phyloP scores from a whole-genome alignment of 1,284 basidiomycete species.

The Pisolithus thermaeus region DNA sequence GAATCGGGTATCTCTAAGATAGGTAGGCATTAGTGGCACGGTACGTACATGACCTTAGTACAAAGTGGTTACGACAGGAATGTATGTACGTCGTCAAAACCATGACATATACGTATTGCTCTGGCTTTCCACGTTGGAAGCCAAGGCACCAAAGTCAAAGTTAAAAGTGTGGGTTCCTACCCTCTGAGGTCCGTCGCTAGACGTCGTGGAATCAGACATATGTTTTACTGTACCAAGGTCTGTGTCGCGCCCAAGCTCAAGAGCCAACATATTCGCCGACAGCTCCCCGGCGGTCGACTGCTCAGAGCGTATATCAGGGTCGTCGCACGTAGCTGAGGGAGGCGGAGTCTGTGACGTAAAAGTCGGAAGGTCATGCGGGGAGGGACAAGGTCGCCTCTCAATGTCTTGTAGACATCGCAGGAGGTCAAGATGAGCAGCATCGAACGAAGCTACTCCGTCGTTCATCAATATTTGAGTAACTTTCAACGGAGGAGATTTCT shows the following conservation, averaged over 20 bases:
- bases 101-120: constrained; percentile 32
- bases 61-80: background rate
- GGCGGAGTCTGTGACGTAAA: constrained; percentile 18
- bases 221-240: constrained; percentile 20
- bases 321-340: constrained; percentile 4
- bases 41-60: background rate
- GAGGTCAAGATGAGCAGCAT: constrained; percentile 18
- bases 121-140: constrained; percentile 29
- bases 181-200: constrained; percentile 23
- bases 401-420: constrained; percentile 20
- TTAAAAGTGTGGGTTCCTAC: constrained; percentile 32
- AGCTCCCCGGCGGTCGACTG: constrained; percentile 19
- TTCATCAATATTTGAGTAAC: background rate
- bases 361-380: constrained; percentile 17
- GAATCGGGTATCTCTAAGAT: too few species aligned
- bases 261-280: constrained; percentile 27
- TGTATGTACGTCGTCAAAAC: constrained; percentile 14
- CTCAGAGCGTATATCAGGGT: constrained; percentile 16
- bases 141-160: constrained; percentile 29
- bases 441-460: constrained; percentile 13
- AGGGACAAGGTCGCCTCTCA: constrained; percentile 16
- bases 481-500: background rate
- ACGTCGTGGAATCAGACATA: constrained; percentile 13
- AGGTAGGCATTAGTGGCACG: too few species aligned
- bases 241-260: constrained; percentile 24